phyloP scores from a whole-genome alignment of 1,284 basidiomycete genomes.

The Xerocomus amazonicus region DNA sequence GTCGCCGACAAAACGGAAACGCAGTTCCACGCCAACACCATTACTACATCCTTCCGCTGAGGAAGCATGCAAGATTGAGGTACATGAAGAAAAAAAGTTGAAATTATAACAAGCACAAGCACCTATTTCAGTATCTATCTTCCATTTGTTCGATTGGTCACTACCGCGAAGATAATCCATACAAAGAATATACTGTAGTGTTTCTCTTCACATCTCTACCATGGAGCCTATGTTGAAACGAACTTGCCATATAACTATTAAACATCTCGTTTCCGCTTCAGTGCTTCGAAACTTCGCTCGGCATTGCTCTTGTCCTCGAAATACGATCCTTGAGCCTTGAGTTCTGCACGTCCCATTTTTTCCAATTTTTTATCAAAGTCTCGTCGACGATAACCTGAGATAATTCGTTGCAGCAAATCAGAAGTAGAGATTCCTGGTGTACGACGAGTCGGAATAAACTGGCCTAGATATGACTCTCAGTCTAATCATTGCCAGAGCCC shows the following conservation, averaged over 20 bases:
- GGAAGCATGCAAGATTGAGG: conserved; percentile 12
- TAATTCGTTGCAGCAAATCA: conserved; percentile 86
- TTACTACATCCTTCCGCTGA: neutral
- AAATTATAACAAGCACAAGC: conserved; percentile 17
- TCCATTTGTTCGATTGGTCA: neutral
- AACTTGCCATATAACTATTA: neutral
- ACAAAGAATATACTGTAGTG: conserved; percentile 12
- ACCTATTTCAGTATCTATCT: neutral
- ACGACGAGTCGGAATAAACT: conserved; percentile 93
- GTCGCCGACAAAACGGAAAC: conserved; percentile 27
- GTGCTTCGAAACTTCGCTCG: neutral
- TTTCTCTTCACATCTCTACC: neutral
- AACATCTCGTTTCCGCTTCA: neutral
- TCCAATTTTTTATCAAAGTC: conserved; percentile 88
- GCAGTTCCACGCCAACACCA: conserved; percentile 10
- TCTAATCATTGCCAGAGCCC: neutral
- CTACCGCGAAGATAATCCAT: neutral
- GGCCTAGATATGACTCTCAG: conserved; percentile 53
- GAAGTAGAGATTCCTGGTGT: conserved; percentile 95
- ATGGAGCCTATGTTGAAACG: neutral
- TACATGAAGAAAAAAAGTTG: conserved; percentile 21
- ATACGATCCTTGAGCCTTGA: conserved; percentile 51
- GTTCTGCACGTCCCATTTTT: conserved; percentile 77
- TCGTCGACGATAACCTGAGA: conserved; percentile 75
- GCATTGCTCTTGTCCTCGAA: conserved; percentile 25